Conservation (phyloP, 2,329 filamentous ascomycete genomes). For the Whalleya microplaca region DNA sequence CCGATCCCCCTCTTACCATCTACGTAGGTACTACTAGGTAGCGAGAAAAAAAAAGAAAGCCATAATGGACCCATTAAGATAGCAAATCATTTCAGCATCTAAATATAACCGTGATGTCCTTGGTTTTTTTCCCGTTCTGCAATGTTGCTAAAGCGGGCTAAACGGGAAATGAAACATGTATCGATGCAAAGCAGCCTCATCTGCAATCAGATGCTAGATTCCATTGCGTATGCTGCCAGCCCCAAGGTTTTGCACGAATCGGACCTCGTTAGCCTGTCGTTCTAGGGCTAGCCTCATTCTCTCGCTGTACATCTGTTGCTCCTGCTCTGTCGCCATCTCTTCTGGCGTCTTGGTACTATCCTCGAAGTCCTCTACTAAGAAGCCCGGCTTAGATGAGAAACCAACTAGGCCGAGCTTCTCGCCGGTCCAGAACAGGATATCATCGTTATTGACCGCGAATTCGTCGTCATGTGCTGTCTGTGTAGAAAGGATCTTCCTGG, state of each 20-base stretch:
- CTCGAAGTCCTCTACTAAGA: constrained; percentile 56
- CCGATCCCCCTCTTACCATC: constrained; percentile 16
- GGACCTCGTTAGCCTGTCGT: constrained; percentile 76
- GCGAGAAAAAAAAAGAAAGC: constrained; percentile 11
- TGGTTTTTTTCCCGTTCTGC: constrained; percentile 16
- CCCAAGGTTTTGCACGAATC: constrained; percentile 72
- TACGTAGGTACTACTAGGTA: constrained; percentile 10
- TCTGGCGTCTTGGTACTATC: constrained; percentile 47
- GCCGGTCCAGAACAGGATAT: constrained; percentile 85
- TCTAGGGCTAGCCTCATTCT: constrained; percentile 77
- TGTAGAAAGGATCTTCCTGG: constrained; percentile 76
- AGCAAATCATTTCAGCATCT: neutral
- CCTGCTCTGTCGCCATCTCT: constrained; percentile 54
- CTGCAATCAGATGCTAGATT: constrained; percentile 13
- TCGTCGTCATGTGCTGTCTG: constrained; percentile 38
- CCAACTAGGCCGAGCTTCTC: constrained; percentile 76
- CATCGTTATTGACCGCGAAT: constrained; percentile 56
- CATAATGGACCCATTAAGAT: constrained; percentile 12
- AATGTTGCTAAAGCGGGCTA: neutral
- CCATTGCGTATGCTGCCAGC: constrained; percentile 43
- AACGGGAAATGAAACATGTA: constrained; percentile 7
- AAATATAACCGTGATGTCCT: neutral
- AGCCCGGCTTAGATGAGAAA: constrained; percentile 59
- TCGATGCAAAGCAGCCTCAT: constrained; percentile 1
- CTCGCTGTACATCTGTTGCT: constrained; percentile 65